These are phyloP conservation scores for Magnusiomyces magnusii DNA, from an alignment of 1,139 yeast species.

Conservation along the genomic window DNA sequence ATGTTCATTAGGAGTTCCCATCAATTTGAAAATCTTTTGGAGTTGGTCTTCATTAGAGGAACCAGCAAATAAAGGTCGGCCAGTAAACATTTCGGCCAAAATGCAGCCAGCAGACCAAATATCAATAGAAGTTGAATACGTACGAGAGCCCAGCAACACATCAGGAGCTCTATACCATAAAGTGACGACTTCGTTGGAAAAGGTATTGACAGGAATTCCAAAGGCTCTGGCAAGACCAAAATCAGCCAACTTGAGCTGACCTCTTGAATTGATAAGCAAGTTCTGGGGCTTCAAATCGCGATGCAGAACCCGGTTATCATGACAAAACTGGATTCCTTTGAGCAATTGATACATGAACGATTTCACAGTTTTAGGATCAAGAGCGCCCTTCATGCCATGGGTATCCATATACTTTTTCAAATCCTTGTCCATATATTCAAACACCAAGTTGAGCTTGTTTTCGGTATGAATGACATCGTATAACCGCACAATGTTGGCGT, in stretches of 20 bases:
- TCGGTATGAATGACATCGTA: constrained; percentile 85
- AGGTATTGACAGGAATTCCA: constrained; percentile 26
- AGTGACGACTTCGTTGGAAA: constrained; percentile 91
- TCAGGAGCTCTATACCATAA: constrained; percentile 98
- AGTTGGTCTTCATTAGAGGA: constrained; percentile 82
- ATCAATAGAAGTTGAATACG: constrained; percentile 85
- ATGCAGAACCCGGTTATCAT: constrained; percentile 71
- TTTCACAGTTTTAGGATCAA: constrained; percentile 65
- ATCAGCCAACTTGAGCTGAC: constrained; percentile 79
- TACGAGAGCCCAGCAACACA: constrained; percentile 78
- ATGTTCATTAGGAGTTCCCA: constrained; percentile 80
- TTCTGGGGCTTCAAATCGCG: constrained; percentile 95
- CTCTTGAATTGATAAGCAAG: constrained; percentile 63
- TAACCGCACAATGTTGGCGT: constrained; percentile 71
- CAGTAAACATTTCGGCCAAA: constrained; percentile 69
- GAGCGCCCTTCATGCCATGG: constrained; percentile 54
- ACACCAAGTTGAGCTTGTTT: constrained; percentile 77
- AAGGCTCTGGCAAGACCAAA: constrained; percentile 77
- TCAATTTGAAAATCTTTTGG: constrained; percentile 60
- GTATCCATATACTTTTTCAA: constrained; percentile 80
- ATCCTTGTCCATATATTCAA: constrained; percentile 92
- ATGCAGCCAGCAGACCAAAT: constrained; percentile 98
- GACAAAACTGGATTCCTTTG: constrained; percentile 76
- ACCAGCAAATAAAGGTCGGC: constrained; percentile 77
- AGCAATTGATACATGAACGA: constrained; percentile 67